These are phyloP conservation scores for Apiotrichum veenhuisii DNA, from an alignment of 1,284 basidiomycete genomes.

Conservation along the genomic window DNA sequence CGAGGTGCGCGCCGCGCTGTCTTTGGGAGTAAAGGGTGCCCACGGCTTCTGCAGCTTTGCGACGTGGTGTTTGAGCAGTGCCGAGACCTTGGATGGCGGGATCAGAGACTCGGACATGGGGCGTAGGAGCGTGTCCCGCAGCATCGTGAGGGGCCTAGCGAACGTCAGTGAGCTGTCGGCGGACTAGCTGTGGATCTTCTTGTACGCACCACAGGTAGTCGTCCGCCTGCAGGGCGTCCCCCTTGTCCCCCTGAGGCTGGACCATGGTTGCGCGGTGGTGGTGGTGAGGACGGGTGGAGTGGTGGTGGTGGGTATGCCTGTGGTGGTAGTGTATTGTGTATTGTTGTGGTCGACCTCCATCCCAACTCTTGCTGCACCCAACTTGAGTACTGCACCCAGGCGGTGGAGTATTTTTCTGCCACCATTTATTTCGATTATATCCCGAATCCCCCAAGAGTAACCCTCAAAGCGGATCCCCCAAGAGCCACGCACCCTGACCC, in stretches of 20 bases:
- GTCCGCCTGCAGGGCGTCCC: slow-evolving; percentile 8
- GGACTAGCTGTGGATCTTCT: not conserved
- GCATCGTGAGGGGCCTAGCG: slow-evolving; percentile 34
- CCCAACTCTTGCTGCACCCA: no score
- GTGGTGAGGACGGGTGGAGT: not conserved
- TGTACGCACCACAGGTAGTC: slow-evolving; percentile 21
- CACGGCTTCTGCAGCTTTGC: slow-evolving; percentile 28
- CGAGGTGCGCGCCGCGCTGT: slow-evolving; percentile 12
- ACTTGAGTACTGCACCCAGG: no score
- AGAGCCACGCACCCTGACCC: no score
- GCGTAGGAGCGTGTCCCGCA: slow-evolving; percentile 36
- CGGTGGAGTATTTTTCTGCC: no score
- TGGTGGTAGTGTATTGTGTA: not conserved
- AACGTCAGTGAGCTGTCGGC: not conserved
- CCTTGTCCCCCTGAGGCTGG: slow-evolving; percentile 6
- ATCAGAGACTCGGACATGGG: slow-evolving; percentile 21
- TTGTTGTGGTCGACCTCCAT: slow-evolving; percentile 1
- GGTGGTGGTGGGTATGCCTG: not conserved
- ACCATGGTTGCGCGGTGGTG: not conserved
- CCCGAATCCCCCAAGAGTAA: no score
- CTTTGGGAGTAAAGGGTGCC: slow-evolving; percentile 25
- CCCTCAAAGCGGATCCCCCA: no score
- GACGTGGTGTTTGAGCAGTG: slow-evolving; percentile 29
- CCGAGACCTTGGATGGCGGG: slow-evolving; percentile 25
- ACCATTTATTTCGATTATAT: no score